Evolutionary conservation across 2,329 filamentous ascomycete genomes (phyloP).

Genomic region (Neofusicoccum laricinum): DNA sequence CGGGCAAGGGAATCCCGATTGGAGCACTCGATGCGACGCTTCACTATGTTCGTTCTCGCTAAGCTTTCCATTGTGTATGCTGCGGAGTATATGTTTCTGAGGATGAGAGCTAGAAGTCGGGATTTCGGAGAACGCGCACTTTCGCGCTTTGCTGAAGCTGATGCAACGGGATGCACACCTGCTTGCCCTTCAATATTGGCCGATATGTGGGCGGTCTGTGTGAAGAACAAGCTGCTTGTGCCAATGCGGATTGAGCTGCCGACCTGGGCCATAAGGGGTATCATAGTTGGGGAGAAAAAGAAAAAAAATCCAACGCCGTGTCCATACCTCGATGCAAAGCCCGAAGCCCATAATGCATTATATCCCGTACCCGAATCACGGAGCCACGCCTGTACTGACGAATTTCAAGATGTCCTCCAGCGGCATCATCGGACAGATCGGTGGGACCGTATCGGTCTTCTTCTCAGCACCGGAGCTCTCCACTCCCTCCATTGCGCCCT

Average conservation of each 20-base stretch:
- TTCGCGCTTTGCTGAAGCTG: too few species aligned
- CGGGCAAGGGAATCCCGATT: too few species aligned
- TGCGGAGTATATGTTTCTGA: too few species aligned
- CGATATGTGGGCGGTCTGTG: neutral
- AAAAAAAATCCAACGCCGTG: neutral
- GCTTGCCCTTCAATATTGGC: too few species aligned
- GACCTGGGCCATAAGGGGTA: neutral
- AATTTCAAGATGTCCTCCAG: constrained; percentile 50
- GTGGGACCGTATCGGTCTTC: constrained; percentile 18
- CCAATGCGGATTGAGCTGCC: neutral
- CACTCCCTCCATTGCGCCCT: constrained; percentile 48
- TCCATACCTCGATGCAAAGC: neutral
- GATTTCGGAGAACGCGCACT: too few species aligned
- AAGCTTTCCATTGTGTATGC: too few species aligned
- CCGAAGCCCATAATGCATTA: too few species aligned
- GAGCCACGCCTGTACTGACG: constrained; percentile 45
- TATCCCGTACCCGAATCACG: neutral
- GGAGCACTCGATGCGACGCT: too few species aligned
- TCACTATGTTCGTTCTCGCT: too few species aligned
- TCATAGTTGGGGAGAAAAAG: too few species aligned
- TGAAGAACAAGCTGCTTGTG: neutral
- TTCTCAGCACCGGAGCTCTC: constrained; percentile 26
- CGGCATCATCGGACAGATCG: constrained; percentile 34
- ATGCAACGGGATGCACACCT: too few species aligned
- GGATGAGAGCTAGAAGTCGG: too few species aligned